These are phyloP conservation scores for Botrytis elliptica DNA, from an alignment of 2,329 filamentous ascomycete species.

Conservation along the genomic window DNA sequence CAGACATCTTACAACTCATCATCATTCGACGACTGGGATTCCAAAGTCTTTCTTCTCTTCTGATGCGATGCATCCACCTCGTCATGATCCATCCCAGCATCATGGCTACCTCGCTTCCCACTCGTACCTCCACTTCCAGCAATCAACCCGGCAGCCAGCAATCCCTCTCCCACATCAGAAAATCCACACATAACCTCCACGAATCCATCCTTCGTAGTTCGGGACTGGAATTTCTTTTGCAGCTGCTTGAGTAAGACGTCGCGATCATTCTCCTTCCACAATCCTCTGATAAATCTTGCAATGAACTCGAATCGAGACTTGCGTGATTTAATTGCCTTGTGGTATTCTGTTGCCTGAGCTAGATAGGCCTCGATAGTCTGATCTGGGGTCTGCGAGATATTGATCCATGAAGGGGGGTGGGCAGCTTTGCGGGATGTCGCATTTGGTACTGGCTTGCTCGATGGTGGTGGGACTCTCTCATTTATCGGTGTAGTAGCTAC, in stretches of 20 bases:
- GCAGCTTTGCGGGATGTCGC: not conserved
- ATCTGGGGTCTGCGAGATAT: constrained; percentile 4
- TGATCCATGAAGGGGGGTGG: not conserved
- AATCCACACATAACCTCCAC: constrained; percentile 15
- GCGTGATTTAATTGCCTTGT: not conserved
- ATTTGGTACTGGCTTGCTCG: not conserved
- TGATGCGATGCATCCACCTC: not conserved
- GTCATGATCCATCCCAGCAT: not conserved
- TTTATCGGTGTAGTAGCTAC: not conserved
- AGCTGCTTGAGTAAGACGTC: not conserved
- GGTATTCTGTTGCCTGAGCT: not conserved
- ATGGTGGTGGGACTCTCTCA: not conserved
- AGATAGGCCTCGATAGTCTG: constrained; percentile 3
- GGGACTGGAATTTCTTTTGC: not conserved
- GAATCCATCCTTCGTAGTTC: constrained; percentile 8
- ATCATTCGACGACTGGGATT: not conserved
- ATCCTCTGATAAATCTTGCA: constrained; percentile 5
- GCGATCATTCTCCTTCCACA: not conserved
- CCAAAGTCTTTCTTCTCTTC: not conserved
- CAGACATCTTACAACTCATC: not conserved
- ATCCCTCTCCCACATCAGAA: constrained; percentile 2
- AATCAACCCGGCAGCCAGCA: not conserved
- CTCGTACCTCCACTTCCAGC: not conserved
- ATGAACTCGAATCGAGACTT: constrained; percentile 4
- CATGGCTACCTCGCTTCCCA: not conserved